A percentile compares a stretch with the other conserved stretches of the same genome.
phyloP scores from a whole-genome alignment of 192 early-diverging fungal species.

The Ambispora gerdemannii region DNA sequence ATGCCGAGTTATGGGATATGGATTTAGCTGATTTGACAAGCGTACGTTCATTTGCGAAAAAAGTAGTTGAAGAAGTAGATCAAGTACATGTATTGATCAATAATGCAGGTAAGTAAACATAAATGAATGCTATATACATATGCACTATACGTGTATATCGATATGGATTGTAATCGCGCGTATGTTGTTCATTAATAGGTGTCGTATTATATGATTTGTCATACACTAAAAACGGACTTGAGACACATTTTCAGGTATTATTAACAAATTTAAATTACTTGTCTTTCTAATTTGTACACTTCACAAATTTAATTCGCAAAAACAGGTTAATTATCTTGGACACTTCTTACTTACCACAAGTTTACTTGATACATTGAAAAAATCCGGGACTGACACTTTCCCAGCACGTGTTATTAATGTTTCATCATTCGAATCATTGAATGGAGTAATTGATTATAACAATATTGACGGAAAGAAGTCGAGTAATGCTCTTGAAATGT shows the following conservation, averaged over 20 bases:
- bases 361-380: background rate
- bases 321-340: background rate
- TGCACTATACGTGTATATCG: background rate
- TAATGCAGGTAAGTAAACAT: background rate
- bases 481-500: background rate
- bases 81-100: background rate
- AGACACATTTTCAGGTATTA: background rate
- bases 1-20: background rate
- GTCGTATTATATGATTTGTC: background rate
- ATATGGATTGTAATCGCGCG: background rate
- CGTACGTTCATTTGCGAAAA: background rate
- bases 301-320: too few species aligned
- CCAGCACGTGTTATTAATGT: background rate
- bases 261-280: too few species aligned
- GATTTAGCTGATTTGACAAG: background rate
- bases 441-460: background rate
- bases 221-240: background rate
- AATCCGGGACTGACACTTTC: background rate
- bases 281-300: too few species aligned
- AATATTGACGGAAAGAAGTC: background rate
- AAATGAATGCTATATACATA: background rate
- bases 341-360: background rate
- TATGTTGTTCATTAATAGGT: background rate
- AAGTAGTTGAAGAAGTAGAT: background rate
- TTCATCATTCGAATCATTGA: background rate